Conservation (phyloP, 2,329 filamentous ascomycete species). For the Akanthomyces lecanii region DNA sequence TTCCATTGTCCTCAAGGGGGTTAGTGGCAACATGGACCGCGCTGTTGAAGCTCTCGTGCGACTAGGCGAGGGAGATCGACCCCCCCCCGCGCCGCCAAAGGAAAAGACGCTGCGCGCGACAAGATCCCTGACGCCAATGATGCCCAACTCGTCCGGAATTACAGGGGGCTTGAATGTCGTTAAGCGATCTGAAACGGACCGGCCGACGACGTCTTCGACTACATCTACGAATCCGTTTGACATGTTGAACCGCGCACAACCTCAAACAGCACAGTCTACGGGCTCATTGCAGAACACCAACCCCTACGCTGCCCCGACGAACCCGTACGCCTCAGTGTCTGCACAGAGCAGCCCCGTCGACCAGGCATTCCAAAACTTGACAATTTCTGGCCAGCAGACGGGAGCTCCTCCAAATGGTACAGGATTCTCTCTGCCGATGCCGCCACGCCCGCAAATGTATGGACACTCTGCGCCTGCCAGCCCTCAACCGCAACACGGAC, state of each 20-base stretch:
- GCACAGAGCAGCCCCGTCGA: slow-evolving; percentile 45
- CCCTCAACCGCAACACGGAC: slow-evolving; percentile 36
- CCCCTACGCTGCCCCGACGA: slow-evolving; percentile 54
- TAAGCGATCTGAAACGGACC: slow-evolving; percentile 25
- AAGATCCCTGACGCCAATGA: slow-evolving; percentile 52
- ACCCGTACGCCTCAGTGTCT: slow-evolving; percentile 61
- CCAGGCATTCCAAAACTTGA: slow-evolving; percentile 71
- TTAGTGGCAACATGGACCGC: slow-evolving; percentile 80
- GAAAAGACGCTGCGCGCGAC: slow-evolving; percentile 46
- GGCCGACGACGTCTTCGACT: slow-evolving; percentile 39
- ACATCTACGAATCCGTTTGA: slow-evolving; percentile 66
- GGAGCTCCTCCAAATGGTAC: slow-evolving; percentile 75
- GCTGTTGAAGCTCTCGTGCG: slow-evolving; percentile 81
- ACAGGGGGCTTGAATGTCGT: slow-evolving; percentile 13
- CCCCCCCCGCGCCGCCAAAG: slow-evolving; percentile 36
- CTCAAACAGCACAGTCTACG: slow-evolving; percentile 62
- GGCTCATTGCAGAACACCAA: slow-evolving; percentile 57
- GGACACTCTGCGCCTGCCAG: slow-evolving; percentile 42
- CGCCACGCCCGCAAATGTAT: slow-evolving; percentile 37
- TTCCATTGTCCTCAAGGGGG: slow-evolving; percentile 71
- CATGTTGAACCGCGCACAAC: slow-evolving; percentile 48
- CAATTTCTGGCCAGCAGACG: slow-evolving; percentile 57
- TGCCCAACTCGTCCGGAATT: slow-evolving; percentile 33
- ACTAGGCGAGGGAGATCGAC: slow-evolving; percentile 65
- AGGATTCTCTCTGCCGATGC: slow-evolving; percentile 45